Evolutionary conservation across 108 stramenopile genomes (phyloP).

Genomic region (Phaeodactylum tricornutum): DNA sequence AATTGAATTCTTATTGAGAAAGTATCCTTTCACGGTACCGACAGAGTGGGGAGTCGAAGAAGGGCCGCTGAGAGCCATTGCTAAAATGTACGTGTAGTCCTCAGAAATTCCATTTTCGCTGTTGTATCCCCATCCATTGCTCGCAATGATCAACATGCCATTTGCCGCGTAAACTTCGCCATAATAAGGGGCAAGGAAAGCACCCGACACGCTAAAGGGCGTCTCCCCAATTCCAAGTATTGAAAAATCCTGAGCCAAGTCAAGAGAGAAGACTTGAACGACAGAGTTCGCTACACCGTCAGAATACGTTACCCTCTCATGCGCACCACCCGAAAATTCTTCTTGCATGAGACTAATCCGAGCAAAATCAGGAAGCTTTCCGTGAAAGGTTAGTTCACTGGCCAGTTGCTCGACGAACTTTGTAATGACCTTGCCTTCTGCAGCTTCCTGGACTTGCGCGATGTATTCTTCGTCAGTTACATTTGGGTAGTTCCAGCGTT

Average conservation of each 20-base stretch:
- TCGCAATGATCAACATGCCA: constrained; percentile 23
- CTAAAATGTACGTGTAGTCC: constrained; percentile 22
- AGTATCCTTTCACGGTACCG: constrained; percentile 29
- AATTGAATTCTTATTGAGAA: constrained; percentile 32
- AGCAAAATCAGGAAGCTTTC: constrained; percentile 1
- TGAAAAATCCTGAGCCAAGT: constrained; percentile 1
- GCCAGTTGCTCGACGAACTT: constrained; percentile 8
- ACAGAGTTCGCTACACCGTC: constrained; percentile 9
- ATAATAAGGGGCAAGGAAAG: constrained; percentile 10
- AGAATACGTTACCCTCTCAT: constrained; percentile 1
- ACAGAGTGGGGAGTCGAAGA: constrained; percentile 16
- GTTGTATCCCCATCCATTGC: constrained; percentile 19
- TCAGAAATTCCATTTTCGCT: neutral
- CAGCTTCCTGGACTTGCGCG: constrained; percentile 3
- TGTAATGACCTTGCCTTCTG: constrained; percentile 16
- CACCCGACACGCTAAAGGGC: neutral
- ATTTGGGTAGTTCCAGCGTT: constrained; percentile 11
- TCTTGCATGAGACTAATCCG: constrained; percentile 4
- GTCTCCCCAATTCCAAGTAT: neutral
- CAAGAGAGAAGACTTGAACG: constrained; percentile 18
- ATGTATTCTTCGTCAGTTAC: constrained; percentile 23
- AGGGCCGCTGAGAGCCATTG: constrained; percentile 19
- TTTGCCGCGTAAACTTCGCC: constrained; percentile 26
- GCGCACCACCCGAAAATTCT: neutral
- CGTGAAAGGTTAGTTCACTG: neutral